Evolutionary conservation across 2,329 filamentous ascomycete genomes (phyloP), one percentile per base, ranked within the genome.

Genomic region (Colletotrichum aenigma): DNA sequence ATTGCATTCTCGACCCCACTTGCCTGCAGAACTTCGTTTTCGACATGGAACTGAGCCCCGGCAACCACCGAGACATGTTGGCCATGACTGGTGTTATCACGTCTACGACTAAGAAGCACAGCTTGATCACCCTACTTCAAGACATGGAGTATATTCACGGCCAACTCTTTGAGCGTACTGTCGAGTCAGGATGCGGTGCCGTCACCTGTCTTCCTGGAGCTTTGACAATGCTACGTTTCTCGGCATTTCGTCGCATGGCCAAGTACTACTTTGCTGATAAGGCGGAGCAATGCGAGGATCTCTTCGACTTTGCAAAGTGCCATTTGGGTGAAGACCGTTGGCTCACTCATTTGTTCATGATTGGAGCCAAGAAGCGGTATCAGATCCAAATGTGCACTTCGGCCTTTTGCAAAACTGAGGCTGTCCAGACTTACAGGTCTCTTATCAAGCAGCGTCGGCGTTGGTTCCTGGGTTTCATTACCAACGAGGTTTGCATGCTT

Each of bases 61-160:
- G 96, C 70, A 98, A 96, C 86, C 93, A 94, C 82, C 92, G 93
- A 82, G 95, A 97, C 83, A 98, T 98, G 95, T 89, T 98, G 81
- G 96, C 96, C 69, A 98, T 98, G 95, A 98, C 96, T 16, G 96
- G 96, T 36, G 95, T 98, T 81, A 98, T 98, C 81, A 98, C 96
- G 3, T 96, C 96, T 1, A 98, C 96, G 0, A 98, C 96, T 0
- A 91, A 94, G 80, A 97, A 94, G 80, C 94, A 97, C 83, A 95
- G 94, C 79, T 87, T 98, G 71, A 95, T 98, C 81, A 98, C 97
- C 0, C 88, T 99, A 16, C 89, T 99, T 7, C 96, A 99, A 84
- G 96, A 99, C 80, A 98, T 98, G 93, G 97, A 99, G 84, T 98
- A 98, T 81, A 94, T 98, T 32, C 97, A 98, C 84, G 97, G 96